Evolutionary conservation across 2,329 filamentous ascomycete species (phyloP), one percentile per base, ranked within the genome.

Genomic region (Nothopassalora personata): DNA sequence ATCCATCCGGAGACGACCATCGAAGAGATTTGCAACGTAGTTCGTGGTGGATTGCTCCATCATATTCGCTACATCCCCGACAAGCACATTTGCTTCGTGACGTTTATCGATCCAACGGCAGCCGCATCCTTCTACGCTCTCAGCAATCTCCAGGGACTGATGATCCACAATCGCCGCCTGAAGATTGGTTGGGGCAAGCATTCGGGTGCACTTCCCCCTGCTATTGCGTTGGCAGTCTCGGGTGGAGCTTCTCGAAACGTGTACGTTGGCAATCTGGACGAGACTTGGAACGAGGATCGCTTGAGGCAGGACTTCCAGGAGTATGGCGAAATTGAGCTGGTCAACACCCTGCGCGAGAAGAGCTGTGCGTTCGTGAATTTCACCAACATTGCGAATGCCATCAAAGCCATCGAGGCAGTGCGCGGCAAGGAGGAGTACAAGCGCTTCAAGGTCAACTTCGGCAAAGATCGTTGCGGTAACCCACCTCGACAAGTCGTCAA

Each of bases 111-210:
- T 72, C 94, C 94, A 8, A 99, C 94, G 27, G 95, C 94, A 3
- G 94, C 94, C 27, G 94, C 94, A 45, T 97, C 93, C 0, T 99
- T 99, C 80, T 99, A 97, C 70, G 94, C 94, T 46, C 80, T 99
- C 60, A 97, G 92, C 83, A 97, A 97, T 77, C 81, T 99, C 30
- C 94, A 99, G 74, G 94, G 94, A 27, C 80, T 99, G 65, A 99
- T 99, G 94, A 99, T 99, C 69, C 94, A 99, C 79, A 99, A 99
- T 78, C 86, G 94, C 64, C 87, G 94, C 55, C 81, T 99, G 67
- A 99, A 99, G 83, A 97, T 99, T 73, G 94, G 94, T 66, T 99
- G 94, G 94, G 94, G 94, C 65, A 99, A 99, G 81, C 94, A 99
- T 76, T 99, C 94, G 4, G 94, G 94, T 61, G 93, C 92, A 66